phyloP scores from a whole-genome alignment of 352 stramenopile genomes.

The Pythium sukuiense region DNA sequence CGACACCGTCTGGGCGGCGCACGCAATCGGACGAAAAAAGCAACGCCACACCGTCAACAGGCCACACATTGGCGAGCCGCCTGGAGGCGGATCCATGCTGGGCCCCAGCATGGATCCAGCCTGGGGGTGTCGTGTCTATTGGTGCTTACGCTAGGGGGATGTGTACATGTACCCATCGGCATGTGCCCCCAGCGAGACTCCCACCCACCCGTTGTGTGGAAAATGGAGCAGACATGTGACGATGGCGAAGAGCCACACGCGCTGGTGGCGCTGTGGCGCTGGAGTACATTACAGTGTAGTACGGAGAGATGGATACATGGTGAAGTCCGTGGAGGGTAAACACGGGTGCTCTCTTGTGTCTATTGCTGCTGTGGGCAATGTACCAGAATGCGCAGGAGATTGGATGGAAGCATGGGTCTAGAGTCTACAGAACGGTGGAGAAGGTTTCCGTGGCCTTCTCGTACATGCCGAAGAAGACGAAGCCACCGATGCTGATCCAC shows the following conservation, averaged over 20 bases:
- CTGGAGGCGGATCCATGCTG: conserved; percentile 8
- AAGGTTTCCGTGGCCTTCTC: conserved; percentile 90
- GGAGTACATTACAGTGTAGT: no score
- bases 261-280: not conserved
- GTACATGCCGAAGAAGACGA: conserved; percentile 99
- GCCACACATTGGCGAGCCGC: conserved; percentile 8
- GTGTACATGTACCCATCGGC: not conserved
- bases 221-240: not conserved
- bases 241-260: not conserved
- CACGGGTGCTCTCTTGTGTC: not conserved
- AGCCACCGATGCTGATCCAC: conserved; percentile 99
- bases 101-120: not conserved
- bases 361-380: not conserved
- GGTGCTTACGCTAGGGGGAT: not conserved
- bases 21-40: conserved; percentile 24
- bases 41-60: conserved; percentile 11
- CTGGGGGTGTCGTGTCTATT: conserved; percentile 1
- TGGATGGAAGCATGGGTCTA: not conserved
- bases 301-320: not conserved
- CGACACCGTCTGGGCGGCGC: conserved; percentile 6
- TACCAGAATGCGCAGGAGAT: not conserved
- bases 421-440: conserved; percentile 44
- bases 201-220: not conserved
- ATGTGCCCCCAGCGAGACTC: not conserved
- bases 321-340: no score